phyloP scores from a whole-genome alignment of 177 flowering plant genomes.

The Tripterygium wilfordii region DNA sequence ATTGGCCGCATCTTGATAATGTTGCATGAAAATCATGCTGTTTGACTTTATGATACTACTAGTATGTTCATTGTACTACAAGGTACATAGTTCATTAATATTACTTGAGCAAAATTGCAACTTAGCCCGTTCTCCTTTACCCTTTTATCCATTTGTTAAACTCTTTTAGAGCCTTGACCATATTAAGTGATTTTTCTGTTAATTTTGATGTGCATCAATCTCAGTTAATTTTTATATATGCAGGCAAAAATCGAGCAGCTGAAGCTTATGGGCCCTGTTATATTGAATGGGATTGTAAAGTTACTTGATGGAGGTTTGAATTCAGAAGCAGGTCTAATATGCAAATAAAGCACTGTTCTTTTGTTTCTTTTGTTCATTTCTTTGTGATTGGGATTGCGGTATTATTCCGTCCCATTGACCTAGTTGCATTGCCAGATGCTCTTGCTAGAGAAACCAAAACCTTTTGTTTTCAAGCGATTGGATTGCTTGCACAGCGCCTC shows the following conservation, averaged over 20 bases:
- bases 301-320: slow-evolving; percentile 60
- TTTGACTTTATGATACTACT: no score
- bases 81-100: no score
- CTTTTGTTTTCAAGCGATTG: slow-evolving; percentile 89
- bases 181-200: no score
- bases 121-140: no score
- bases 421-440: slow-evolving; percentile 33
- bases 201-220: neutral
- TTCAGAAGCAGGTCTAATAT: slow-evolving; percentile 58
- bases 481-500: slow-evolving; percentile 87
- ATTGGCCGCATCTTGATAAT: no score
- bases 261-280: slow-evolving; percentile 91
- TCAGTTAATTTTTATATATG: slow-evolving; percentile 8
- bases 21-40: no score
- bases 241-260: slow-evolving; percentile 81
- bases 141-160: no score
- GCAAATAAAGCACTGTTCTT: neutral
- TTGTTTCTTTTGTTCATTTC: neutral
- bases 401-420: neutral
- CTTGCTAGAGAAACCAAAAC: slow-evolving; percentile 63
- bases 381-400: neutral
- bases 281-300: slow-evolving; percentile 69
- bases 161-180: no score
- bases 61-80: no score
- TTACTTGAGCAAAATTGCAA: no score